Evolutionary conservation across 23 red algal species (phyloP).

Genomic region (Gracilaria domingensis): DNA sequence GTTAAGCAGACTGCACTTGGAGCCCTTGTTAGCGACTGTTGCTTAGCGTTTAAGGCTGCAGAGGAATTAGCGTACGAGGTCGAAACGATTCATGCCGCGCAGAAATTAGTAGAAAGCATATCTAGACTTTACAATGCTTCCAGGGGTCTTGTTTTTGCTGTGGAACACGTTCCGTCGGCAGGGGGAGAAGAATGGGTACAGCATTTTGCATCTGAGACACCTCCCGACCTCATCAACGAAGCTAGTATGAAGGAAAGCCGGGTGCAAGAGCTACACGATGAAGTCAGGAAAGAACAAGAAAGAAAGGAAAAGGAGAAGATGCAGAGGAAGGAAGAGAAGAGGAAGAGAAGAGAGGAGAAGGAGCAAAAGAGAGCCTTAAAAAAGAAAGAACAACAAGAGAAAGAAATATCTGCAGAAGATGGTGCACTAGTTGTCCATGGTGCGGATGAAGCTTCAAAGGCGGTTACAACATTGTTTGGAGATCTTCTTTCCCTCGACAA

Average conservation of each 20-base stretch:
- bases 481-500: slow-evolving; percentile 69
- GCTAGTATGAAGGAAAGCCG: slow-evolving; percentile 18
- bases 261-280: neutral
- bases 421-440: slow-evolving; percentile 71
- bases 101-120: slow-evolving; percentile 51
- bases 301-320: slow-evolving; percentile 19
- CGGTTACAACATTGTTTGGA: slow-evolving; percentile 68
- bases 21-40: slow-evolving; percentile 59
- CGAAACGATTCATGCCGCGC: slow-evolving; percentile 39
- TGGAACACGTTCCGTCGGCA: slow-evolving; percentile 66
- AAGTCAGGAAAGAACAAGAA: neutral
- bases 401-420: slow-evolving; percentile 34
- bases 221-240: slow-evolving; percentile 33
- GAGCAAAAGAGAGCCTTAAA: slow-evolving; percentile 32
- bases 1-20: slow-evolving; percentile 65
- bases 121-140: slow-evolving; percentile 49
- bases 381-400: slow-evolving; percentile 42
- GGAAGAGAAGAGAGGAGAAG: slow-evolving; percentile 44
- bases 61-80: slow-evolving; percentile 54
- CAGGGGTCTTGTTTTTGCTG: slow-evolving; percentile 53
- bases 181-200: slow-evolving; percentile 67
- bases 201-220: slow-evolving; percentile 48
- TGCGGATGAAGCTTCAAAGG: slow-evolving; percentile 53
- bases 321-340: slow-evolving; percentile 39
- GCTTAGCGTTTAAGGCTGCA: slow-evolving; percentile 45